These are phyloP conservation scores for Colletotrichum navitas DNA, from an alignment of 2,329 filamentous ascomycete genomes.

Conservation along the genomic window DNA sequence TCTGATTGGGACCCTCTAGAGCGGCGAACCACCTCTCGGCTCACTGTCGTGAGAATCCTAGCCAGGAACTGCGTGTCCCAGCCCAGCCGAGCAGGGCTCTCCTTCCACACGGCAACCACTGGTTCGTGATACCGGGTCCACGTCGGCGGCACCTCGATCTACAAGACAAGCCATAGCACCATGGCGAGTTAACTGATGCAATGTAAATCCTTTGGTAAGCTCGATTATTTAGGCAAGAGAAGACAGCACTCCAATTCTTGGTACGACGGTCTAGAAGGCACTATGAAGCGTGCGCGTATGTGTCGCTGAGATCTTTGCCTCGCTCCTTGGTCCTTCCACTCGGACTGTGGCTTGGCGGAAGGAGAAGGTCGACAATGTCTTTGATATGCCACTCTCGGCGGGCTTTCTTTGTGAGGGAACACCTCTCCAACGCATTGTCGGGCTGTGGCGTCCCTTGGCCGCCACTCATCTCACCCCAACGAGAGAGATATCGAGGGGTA, in stretches of 20 bases:
- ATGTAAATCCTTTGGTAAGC: neutral
- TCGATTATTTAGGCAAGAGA: neutral
- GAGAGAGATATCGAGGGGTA: neutral
- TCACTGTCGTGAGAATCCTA: neutral
- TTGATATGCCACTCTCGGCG: neutral
- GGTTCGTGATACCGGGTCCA: neutral
- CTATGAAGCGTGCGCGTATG: neutral
- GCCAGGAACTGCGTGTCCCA: neutral
- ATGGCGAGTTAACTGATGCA: neutral
- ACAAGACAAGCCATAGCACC: neutral
- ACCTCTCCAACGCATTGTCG: neutral
- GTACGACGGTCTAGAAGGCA: neutral
- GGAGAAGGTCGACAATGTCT: neutral
- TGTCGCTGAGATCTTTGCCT: neutral
- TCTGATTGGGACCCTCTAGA: neutral
- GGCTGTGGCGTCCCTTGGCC: neutral
- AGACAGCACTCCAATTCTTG: neutral
- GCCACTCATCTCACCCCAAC: conserved; percentile 2
- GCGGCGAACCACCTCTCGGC: neutral
- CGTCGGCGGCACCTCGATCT: neutral
- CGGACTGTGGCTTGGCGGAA: neutral
- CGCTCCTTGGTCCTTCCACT: neutral
- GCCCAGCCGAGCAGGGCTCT: neutral
- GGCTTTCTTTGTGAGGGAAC: neutral
- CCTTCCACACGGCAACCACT: neutral